A percentile compares a stretch with the other conserved stretches of the same genome.
These are phyloP conservation scores for Penicillium freii DNA, from an alignment of 2,329 filamentous ascomycete genomes.

Conservation along the genomic window DNA sequence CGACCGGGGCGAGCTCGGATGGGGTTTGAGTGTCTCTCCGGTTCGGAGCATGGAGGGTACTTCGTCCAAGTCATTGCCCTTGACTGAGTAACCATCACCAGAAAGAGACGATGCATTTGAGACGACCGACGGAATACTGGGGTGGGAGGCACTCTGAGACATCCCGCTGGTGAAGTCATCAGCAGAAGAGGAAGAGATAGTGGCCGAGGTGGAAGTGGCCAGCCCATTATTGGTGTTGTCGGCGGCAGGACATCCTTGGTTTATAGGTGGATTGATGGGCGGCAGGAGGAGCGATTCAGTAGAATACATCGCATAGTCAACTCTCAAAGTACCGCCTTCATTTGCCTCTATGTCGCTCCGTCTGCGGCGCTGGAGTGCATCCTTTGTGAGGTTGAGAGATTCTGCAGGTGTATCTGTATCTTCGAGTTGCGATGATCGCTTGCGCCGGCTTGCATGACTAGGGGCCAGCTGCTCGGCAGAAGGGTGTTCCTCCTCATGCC, in stretches of 20 bases:
- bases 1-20: conserved; percentile 20
- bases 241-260: conserved; percentile 14
- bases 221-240: conserved; percentile 28
- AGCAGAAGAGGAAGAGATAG: conserved; percentile 48
- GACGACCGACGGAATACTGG: conserved; percentile 47
- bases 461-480: conserved; percentile 12
- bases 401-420: conserved; percentile 33
- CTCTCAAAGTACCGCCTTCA: conserved; percentile 18
- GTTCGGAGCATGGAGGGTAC: conserved; percentile 44
- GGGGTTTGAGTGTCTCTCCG: conserved; percentile 43
- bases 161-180: conserved; percentile 48
- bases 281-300: conserved; percentile 24
- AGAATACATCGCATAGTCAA: conserved; percentile 26
- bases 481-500: conserved; percentile 27
- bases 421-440: conserved; percentile 38
- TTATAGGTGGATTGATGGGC: conserved; percentile 13
- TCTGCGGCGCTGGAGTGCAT: conserved; percentile 35
- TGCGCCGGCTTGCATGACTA: conserved; percentile 34
- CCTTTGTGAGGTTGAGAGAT: conserved; percentile 36
- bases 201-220: conserved; percentile 41
- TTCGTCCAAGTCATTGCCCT: conserved; percentile 29
- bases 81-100: conserved; percentile 34
- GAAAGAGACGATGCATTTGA: conserved; percentile 49
- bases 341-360: conserved; percentile 27
- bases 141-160: conserved; percentile 49